Conservation (phyloP, 2,329 filamentous ascomycete species). For the Phaeosphaeria sp. region DNA sequence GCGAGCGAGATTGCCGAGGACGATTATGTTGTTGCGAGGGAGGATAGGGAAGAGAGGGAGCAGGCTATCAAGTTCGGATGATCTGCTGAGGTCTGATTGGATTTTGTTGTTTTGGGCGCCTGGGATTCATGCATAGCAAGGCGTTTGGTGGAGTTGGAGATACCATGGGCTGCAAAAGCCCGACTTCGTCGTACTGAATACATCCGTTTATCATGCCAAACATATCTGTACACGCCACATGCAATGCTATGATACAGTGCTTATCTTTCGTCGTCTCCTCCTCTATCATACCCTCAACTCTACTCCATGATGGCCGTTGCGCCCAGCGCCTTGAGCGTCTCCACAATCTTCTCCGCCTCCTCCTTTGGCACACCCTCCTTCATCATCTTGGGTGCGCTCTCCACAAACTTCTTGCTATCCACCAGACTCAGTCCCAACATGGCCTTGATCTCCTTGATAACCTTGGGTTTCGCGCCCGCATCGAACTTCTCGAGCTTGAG, state of each 20-base stretch:
- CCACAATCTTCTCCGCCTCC: conserved; percentile 98
- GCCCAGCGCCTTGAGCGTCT: conserved; percentile 90
- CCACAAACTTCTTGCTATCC: conserved; percentile 99
- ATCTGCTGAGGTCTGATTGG: background rate
- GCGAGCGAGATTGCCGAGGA: conserved; percentile 87
- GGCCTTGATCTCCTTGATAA: conserved; percentile 99
- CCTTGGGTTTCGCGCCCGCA: conserved; percentile 88
- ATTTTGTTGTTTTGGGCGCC: background rate
- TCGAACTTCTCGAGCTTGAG: conserved; percentile 94
- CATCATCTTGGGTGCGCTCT: conserved; percentile 97
- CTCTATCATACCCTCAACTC: conserved; percentile 20
- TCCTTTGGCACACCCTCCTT: conserved; percentile 99
- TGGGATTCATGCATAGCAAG: conserved; percentile 26
- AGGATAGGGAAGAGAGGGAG: conserved; percentile 70
- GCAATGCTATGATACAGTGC: conserved; percentile 45
- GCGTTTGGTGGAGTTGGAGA: conserved; percentile 42
- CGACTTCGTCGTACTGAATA: conserved; percentile 33
- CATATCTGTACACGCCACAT: conserved; percentile 49
- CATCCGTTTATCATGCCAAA: conserved; percentile 39
- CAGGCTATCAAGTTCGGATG: conserved; percentile 54
- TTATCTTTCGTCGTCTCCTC: background rate
- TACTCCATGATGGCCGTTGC: conserved; percentile 93
- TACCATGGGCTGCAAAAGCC: conserved; percentile 32
- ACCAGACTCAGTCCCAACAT: conserved; percentile 94
- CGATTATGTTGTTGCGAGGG: conserved; percentile 76